Evolutionary conservation across 2,329 filamentous ascomycete genomes (phyloP).

Genomic region (Xylaria multiplex): DNA sequence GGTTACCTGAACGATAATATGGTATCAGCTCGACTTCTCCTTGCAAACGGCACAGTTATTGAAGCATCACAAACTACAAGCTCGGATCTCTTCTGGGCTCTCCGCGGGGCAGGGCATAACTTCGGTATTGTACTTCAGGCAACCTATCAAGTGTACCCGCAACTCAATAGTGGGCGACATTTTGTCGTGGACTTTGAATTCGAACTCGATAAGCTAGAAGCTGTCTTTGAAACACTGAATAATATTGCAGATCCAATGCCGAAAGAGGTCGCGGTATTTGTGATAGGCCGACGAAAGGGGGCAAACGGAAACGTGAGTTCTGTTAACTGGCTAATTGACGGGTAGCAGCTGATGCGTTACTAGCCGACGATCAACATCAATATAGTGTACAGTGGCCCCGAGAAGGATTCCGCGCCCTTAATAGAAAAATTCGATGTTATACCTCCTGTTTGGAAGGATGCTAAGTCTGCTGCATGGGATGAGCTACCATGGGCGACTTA

Average conservation of each 20-base stretch:
- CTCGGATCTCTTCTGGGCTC: conserved; percentile 32
- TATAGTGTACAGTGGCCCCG: conserved; percentile 16
- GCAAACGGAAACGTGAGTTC: conserved; percentile 15
- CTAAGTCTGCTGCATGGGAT: conserved; percentile 16
- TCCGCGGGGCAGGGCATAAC: conserved; percentile 33
- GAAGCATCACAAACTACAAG: conserved; percentile 19
- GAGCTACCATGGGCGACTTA: conserved; percentile 22
- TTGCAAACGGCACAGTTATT: conserved; percentile 30
- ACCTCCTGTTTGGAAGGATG: conserved; percentile 10
- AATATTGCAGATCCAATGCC: conserved; percentile 15
- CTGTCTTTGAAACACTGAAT: conserved; percentile 6
- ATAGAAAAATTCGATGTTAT: conserved; percentile 5
- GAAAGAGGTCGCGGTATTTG: conserved; percentile 14
- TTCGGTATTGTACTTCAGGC: conserved; percentile 33
- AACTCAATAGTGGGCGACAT: conserved; percentile 16
- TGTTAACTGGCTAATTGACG: neutral
- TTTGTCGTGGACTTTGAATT: conserved; percentile 14
- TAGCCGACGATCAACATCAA: conserved; percentile 21
- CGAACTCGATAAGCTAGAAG: conserved; percentile 9
- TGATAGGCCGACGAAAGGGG: conserved; percentile 16
- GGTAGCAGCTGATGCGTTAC: too few relatives aligned
- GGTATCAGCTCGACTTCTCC: conserved; percentile 8
- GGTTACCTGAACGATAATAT: conserved; percentile 28
- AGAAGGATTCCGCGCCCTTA: conserved; percentile 6
- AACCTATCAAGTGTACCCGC: conserved; percentile 12